These are phyloP conservation scores for Scedosporium boydii DNA, from an alignment of 2,329 filamentous ascomycete species.

Conservation along the genomic window DNA sequence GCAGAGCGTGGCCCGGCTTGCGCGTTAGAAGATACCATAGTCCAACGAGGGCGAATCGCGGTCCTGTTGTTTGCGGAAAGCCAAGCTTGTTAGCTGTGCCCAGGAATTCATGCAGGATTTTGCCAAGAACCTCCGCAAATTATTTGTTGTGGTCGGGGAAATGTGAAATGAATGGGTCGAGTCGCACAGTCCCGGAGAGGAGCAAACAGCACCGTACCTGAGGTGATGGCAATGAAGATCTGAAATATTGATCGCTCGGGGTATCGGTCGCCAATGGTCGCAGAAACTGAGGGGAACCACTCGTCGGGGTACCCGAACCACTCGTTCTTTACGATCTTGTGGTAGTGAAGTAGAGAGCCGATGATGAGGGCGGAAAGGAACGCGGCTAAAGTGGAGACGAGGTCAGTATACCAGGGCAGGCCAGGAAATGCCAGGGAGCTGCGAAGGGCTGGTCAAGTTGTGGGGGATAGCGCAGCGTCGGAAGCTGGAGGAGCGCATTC, in stretches of 20 bases:
- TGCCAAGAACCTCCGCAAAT: neutral
- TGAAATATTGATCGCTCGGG: constrained; percentile 96
- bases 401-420: neutral
- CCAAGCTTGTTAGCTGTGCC: neutral
- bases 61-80: constrained; percentile 41
- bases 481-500: too few relatives aligned
- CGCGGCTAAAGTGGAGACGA: constrained; percentile 45
- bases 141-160: neutral
- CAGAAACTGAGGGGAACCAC: constrained; percentile 94
- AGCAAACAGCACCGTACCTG: constrained; percentile 44
- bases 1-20: constrained; percentile 62
- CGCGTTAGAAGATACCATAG: constrained; percentile 88
- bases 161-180: neutral
- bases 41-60: constrained; percentile 81
- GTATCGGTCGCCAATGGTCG: constrained; percentile 94
- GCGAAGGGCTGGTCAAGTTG: neutral
- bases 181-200: neutral
- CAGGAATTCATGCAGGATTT: neutral
- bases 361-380: constrained; percentile 81
- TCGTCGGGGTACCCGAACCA: constrained; percentile 89
- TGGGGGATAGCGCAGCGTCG: neutral
- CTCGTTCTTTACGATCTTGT: constrained; percentile 97
- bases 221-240: constrained; percentile 93
- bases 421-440: neutral
- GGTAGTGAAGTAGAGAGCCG: constrained; percentile 75